Percentiles rank a stretch among this genome's conserved stretches.
Conservation (phyloP, 257 asterid species). For the Plantago ovata region DNA sequence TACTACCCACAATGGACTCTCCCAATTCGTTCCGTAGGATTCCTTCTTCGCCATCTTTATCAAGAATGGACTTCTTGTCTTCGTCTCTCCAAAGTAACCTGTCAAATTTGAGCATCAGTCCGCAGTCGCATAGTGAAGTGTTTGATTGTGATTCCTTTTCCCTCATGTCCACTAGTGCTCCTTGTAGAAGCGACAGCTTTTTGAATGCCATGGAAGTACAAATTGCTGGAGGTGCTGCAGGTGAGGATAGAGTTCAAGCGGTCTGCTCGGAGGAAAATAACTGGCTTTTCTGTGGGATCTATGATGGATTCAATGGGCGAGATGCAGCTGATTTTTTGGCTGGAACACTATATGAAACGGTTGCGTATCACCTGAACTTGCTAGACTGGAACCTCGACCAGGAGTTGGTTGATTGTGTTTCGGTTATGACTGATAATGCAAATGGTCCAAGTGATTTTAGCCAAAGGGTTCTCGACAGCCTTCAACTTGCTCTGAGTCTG, state of each 20-base stretch:
- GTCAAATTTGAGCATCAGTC: conserved; percentile 80
- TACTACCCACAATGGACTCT: conserved; percentile 80
- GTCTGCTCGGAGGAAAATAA: conserved; percentile 94
- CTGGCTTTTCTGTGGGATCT: conserved; percentile 85
- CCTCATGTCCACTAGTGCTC: conserved; percentile 48
- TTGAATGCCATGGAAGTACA: conserved; percentile 66
- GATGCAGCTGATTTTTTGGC: conserved; percentile 98
- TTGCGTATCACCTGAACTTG: conserved; percentile 56
- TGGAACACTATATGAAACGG: conserved; percentile 73
- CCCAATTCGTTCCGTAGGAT: conserved; percentile 83
- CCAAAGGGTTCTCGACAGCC: conserved; percentile 60
- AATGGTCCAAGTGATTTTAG: conserved; percentile 24
- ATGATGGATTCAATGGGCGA: conserved; percentile 92
- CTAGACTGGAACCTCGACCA: conserved; percentile 58
- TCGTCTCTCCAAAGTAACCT: conserved; percentile 71
- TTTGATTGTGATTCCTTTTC: conserved; percentile 54
- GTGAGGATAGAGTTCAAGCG: conserved; percentile 96
- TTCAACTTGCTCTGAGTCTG: conserved; percentile 62
- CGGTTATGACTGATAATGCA: conserved; percentile 13
- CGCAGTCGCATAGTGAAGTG: conserved; percentile 60
- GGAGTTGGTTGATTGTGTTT: conserved; percentile 28
- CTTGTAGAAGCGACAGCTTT: conserved; percentile 59
- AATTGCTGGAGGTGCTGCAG: conserved; percentile 98
- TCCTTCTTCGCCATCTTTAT: conserved; percentile 65
- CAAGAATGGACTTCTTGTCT: conserved; percentile 63